Conservation (phyloP, 2,329 filamentous ascomycete genomes). For the Venturia oleaginea region DNA sequence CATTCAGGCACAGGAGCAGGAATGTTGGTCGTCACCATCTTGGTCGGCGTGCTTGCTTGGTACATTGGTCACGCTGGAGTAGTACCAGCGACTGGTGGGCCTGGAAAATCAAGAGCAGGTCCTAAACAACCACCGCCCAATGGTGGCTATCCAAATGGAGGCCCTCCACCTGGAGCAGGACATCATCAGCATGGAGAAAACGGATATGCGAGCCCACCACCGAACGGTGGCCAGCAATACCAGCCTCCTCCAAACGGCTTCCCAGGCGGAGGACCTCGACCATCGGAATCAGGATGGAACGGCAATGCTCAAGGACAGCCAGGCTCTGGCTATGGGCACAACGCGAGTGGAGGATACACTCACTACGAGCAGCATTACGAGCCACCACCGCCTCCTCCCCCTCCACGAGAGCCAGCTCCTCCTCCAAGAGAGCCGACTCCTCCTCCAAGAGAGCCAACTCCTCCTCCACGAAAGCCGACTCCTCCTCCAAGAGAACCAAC, state of each 20-base stretch:
- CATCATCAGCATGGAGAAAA: background rate
- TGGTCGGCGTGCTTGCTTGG: constrained; percentile 72
- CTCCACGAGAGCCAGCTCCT: constrained; percentile 6
- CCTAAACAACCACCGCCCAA: constrained; percentile 8
- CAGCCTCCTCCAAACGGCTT: constrained; percentile 2
- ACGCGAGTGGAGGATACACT: constrained; percentile 5
- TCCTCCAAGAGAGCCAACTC: constrained; percentile 6
- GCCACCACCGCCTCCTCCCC: background rate
- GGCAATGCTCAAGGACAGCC: constrained; percentile 5
- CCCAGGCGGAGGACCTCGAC: background rate
- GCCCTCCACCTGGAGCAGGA: constrained; percentile 4
- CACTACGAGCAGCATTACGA: constrained; percentile 6
- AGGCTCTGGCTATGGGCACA: background rate
- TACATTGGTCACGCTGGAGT: constrained; percentile 51
- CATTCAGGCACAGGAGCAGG: constrained; percentile 54
- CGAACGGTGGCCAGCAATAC: background rate
- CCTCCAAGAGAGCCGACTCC: background rate
- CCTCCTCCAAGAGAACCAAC: constrained; percentile 5
- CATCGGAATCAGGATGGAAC: background rate
- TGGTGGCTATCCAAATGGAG: constrained; percentile 8
- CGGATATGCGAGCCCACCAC: background rate
- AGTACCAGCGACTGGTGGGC: constrained; percentile 10
- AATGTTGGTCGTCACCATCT: constrained; percentile 61
- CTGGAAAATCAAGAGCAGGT: background rate
- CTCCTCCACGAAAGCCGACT: background rate